Evolutionary conservation across 2,329 filamentous ascomycete species (phyloP).

Genomic region (Ophiostoma populinum): DNA sequence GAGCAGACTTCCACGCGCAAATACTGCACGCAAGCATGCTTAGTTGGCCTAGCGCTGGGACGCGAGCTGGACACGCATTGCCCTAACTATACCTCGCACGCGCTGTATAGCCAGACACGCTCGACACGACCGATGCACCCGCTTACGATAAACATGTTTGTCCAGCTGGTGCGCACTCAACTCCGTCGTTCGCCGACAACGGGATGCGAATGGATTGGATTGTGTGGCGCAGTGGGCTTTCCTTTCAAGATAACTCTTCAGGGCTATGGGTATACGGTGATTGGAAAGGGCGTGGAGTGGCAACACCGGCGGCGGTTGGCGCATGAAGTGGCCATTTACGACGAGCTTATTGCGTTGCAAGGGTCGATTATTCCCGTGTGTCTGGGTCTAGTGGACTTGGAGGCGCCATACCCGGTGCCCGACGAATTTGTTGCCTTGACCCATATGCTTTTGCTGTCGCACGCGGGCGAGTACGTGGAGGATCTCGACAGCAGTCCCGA

Average conservation of each 20-base stretch:
- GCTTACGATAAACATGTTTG: neutral
- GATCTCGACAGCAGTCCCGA: neutral
- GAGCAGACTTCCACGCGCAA: neutral
- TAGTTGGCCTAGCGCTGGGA: neutral
- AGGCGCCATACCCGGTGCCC: neutral
- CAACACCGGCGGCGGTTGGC: neutral
- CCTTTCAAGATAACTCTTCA: neutral
- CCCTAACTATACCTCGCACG: neutral
- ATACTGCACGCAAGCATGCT: constrained; percentile 5
- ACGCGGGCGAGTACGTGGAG: constrained; percentile 2
- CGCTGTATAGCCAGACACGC: neutral
- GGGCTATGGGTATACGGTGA: neutral
- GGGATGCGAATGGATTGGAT: neutral
- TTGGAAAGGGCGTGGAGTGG: constrained; percentile 2
- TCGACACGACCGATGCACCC: neutral
- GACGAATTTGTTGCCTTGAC: neutral
- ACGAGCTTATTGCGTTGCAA: neutral
- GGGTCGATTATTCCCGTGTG: constrained; percentile 1
- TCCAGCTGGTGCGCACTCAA: constrained; percentile 1
- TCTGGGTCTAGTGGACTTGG: constrained; percentile 1
- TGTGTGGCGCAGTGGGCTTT: neutral
- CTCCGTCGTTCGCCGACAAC: neutral
- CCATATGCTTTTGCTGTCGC: constrained; percentile 2
- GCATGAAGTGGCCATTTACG: neutral
- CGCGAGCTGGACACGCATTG: neutral